Conservation (phyloP, 176 grass and related monocot species). For the Musa troglodytarum region DNA sequence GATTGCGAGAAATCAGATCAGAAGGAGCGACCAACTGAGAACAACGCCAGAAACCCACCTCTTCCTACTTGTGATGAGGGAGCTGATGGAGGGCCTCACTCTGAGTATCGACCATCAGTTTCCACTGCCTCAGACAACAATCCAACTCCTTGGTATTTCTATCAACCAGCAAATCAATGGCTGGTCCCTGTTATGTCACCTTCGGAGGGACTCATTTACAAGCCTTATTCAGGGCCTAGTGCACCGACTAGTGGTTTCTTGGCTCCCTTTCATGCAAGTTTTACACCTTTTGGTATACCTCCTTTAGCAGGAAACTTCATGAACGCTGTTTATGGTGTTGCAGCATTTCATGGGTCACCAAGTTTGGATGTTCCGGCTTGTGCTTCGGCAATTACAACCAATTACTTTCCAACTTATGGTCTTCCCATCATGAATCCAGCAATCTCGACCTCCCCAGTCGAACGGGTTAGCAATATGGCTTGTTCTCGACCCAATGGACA, state of each 20-base stretch:
- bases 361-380: slow-evolving; percentile 41
- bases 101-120: slow-evolving; percentile 14
- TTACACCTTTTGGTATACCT: slow-evolving; percentile 34
- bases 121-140: slow-evolving; percentile 39
- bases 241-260: slow-evolving; percentile 68
- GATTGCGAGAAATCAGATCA: slow-evolving; percentile 22
- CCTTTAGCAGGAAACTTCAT: slow-evolving; percentile 50
- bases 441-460: slow-evolving; percentile 36
- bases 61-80: slow-evolving; percentile 36
- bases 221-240: slow-evolving; percentile 59
- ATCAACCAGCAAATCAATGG: slow-evolving; percentile 57
- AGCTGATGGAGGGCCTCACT: slow-evolving; percentile 10
- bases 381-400: slow-evolving; percentile 30
- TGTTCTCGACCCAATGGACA: slow-evolving; percentile 28
- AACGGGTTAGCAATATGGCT: slow-evolving; percentile 40
- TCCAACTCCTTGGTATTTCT: slow-evolving; percentile 33
- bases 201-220: slow-evolving; percentile 83
- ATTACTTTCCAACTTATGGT: slow-evolving; percentile 64
- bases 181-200: slow-evolving; percentile 77
- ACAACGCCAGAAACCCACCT: slow-evolving; percentile 25
- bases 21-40: slow-evolving; percentile 36
- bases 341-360: slow-evolving; percentile 37
- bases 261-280: slow-evolving; percentile 51
- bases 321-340: slow-evolving; percentile 45
- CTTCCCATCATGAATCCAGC: slow-evolving; percentile 41